Percentiles rank a stretch among this genome's conserved stretches.
Evolutionary conservation across 495 filamentous ascomycete species (phyloP).

Genomic region (Lepidopterella palustris): DNA sequence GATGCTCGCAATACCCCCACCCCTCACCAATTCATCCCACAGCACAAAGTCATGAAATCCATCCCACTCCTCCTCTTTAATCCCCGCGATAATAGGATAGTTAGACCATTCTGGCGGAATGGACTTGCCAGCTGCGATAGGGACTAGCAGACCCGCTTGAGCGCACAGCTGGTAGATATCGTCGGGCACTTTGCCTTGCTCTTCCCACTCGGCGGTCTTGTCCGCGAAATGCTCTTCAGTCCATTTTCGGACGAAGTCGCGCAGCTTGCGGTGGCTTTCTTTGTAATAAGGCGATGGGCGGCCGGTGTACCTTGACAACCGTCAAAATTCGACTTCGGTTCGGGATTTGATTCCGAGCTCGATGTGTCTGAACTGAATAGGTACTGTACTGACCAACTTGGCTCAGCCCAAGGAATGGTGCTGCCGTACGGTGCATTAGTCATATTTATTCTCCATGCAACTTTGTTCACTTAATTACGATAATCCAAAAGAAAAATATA

Average conservation of each 20-base stretch:
- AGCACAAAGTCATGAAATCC: constrained; percentile 30
- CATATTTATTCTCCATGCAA: too few species aligned
- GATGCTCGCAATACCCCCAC: constrained; percentile 13
- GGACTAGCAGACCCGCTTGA: constrained; percentile 21
- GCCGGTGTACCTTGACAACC: constrained; percentile 19
- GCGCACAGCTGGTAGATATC: constrained; percentile 21
- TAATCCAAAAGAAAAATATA: too few species aligned
- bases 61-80: constrained; percentile 28
- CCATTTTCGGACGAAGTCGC: constrained; percentile 25
- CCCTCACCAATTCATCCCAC: constrained; percentile 24
- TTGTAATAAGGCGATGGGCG: constrained; percentile 29
- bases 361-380: not conserved
- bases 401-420: constrained; percentile 7
- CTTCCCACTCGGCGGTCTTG: constrained; percentile 25
- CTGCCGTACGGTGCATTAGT: not conserved
- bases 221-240: constrained; percentile 23
- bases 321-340: not conserved
- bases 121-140: constrained; percentile 20
- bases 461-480: too few species aligned
- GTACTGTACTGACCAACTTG: constrained; percentile 2
- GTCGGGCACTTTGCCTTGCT: constrained; percentile 14
- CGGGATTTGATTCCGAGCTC: not conserved
- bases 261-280: constrained; percentile 17
- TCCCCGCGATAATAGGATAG: constrained; percentile 22
- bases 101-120: constrained; percentile 20